These are phyloP conservation scores for Metroxylon sagu DNA, from an alignment of 176 grass and related monocot genomes.

Conservation along the genomic window DNA sequence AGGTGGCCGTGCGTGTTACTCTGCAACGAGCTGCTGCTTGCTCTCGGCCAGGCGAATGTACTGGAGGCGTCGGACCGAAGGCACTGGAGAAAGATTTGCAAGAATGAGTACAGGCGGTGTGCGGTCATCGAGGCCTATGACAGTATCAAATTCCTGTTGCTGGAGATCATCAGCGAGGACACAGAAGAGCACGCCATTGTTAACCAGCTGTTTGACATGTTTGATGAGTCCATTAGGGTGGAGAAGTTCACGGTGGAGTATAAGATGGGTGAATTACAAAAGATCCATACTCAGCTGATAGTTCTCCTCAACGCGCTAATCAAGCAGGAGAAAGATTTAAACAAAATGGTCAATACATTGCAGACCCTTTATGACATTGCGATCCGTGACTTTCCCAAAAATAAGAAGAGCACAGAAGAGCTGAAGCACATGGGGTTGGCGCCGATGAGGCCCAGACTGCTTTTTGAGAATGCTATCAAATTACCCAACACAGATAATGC, in stretches of 20 bases:
- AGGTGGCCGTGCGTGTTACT: constrained; percentile 96
- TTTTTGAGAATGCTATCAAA: constrained; percentile 69
- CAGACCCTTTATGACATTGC: constrained; percentile 81
- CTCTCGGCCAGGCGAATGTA: constrained; percentile 78
- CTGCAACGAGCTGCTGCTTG: constrained; percentile 75
- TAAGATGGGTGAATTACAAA: constrained; percentile 52
- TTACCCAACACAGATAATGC: constrained; percentile 50
- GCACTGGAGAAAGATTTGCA: constrained; percentile 83
- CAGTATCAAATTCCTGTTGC: constrained; percentile 66
- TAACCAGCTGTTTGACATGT: constrained; percentile 45
- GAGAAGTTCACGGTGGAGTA: constrained; percentile 76
- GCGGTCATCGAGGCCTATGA: constrained; percentile 84
- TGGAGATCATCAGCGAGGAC: constrained; percentile 53
- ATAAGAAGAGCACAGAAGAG: constrained; percentile 73
- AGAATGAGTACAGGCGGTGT: constrained; percentile 86
- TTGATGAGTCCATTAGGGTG: constrained; percentile 49
- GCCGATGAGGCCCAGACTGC: constrained; percentile 44
- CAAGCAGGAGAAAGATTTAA: constrained; percentile 50
- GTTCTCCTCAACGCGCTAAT: constrained; percentile 44
- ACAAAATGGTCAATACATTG: constrained; percentile 68
- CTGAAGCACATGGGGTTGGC: constrained; percentile 63
- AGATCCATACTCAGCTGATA: constrained; percentile 49
- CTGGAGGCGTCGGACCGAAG: constrained; percentile 39
- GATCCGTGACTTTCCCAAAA: constrained; percentile 65
- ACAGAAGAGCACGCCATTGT: constrained; percentile 63